phyloP scores from a whole-genome alignment of 73 alveolate genomes.

The Tetrahymena malaccensis region DNA sequence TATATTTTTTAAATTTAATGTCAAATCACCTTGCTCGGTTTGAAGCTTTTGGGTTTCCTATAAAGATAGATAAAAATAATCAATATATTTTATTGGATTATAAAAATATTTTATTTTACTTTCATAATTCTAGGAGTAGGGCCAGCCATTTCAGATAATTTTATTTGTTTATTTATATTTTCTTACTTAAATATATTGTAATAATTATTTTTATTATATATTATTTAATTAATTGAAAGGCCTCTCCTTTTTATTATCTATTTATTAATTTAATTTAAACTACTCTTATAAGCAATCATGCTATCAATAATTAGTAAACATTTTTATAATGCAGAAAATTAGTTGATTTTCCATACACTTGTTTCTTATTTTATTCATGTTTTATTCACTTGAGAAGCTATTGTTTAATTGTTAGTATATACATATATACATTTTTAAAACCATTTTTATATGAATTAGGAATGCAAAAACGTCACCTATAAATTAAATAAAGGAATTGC shows the following conservation, averaged over 20 bases:
- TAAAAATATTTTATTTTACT: background rate
- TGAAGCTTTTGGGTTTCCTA: background rate
- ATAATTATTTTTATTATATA: background rate
- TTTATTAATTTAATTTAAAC: background rate
- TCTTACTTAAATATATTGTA: background rate
- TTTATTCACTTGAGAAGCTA: background rate
- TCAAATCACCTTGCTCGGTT: background rate
- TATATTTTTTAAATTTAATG: background rate
- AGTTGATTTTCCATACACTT: background rate
- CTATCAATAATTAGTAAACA: background rate
- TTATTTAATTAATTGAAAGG: background rate
- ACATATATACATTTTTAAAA: too few species aligned
- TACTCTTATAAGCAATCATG: background rate
- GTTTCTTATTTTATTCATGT: background rate
- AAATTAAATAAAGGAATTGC: too few species aligned
- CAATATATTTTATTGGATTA: background rate
- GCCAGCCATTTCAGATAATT: slow-evolving; percentile 20
- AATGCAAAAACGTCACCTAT: too few species aligned
- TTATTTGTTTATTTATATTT: background rate
- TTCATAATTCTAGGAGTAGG: slow-evolving; percentile 44
- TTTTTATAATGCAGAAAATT: background rate
- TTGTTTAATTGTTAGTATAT: too few species aligned
- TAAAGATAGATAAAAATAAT: background rate
- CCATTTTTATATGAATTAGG: background rate
- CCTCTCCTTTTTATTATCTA: background rate